Conservation (phyloP, 140 eudicot species). For the Oenanthe javanica region DNA sequence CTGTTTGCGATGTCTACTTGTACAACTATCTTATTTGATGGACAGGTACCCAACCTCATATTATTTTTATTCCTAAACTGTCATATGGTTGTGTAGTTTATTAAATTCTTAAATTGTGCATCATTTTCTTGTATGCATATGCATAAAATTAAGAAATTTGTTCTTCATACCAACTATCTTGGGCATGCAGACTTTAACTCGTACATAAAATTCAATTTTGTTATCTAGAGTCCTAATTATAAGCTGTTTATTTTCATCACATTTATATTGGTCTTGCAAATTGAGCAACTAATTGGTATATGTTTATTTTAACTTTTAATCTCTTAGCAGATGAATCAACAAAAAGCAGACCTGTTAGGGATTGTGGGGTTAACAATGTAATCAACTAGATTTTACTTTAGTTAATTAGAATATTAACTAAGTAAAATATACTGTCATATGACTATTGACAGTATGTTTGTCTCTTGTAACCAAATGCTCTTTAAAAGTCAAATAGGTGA, state of each 20-base stretch:
- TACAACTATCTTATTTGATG: no score
- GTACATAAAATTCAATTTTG: slow-evolving; percentile 28
- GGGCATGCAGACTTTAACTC: slow-evolving; percentile 89
- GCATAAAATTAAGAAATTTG: slow-evolving; percentile 86
- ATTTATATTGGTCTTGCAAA: not conserved
- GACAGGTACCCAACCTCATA: no score
- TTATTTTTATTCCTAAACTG: no score
- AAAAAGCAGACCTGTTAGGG: slow-evolving; percentile 25
- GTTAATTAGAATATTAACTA: no score
- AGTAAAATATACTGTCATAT: no score
- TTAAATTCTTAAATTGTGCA: not conserved
- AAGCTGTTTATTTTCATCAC: slow-evolving; percentile 26
- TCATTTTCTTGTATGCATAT: slow-evolving; percentile 40
- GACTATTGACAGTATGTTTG: no score
- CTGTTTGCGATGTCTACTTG: no score
- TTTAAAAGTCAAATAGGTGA: no score
- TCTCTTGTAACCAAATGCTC: no score
- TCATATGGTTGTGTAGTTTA: not conserved
- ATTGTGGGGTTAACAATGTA: no score
- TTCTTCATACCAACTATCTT: slow-evolving; percentile 87
- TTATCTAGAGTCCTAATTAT: slow-evolving; percentile 57
- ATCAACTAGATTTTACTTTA: no score
- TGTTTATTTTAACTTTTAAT: not conserved
- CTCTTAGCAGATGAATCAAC: slow-evolving; percentile 50
- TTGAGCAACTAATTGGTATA: slow-evolving; percentile 8